Evolutionary conservation across 441 rosid species (phyloP).

Genomic region (Croton setiger): DNA sequence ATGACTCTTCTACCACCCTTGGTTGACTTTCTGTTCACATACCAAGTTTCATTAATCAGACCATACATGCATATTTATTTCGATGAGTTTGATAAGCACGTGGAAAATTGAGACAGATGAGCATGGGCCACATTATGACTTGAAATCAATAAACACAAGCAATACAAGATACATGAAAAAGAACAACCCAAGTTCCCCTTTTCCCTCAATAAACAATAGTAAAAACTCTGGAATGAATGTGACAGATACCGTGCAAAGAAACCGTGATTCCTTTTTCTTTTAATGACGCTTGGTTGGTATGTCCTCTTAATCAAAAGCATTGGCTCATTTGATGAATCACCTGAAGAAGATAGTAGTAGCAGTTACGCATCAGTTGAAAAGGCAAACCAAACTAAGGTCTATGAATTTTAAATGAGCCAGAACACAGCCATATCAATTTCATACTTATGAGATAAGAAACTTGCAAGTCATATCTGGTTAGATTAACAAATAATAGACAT

Average conservation of each 20-base stretch:
- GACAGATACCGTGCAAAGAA: constrained; percentile 78
- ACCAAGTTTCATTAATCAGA: constrained; percentile 21
- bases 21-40: constrained; percentile 81
- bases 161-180: constrained; percentile 2
- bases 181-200: neutral
- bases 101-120: neutral
- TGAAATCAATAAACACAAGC: neutral
- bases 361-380: constrained; percentile 9
- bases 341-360: constrained; percentile 32
- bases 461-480: neutral
- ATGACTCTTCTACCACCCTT: constrained; percentile 96
- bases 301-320: constrained; percentile 77
- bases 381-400: neutral
- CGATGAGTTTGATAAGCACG: neutral
- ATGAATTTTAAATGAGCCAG: neutral
- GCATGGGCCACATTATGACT: neutral
- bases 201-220: neutral
- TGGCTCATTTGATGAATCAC: constrained; percentile 62
- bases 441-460: constrained; percentile 5
- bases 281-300: constrained; percentile 79
- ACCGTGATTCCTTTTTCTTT: constrained; percentile 86
- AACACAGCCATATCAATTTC: neutral
- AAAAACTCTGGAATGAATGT: neutral
- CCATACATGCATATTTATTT: neutral
- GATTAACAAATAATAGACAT: neutral